These are phyloP conservation scores for Alliaria petiolata DNA, from an alignment of 345 rosid species.

Conservation along the genomic window DNA sequence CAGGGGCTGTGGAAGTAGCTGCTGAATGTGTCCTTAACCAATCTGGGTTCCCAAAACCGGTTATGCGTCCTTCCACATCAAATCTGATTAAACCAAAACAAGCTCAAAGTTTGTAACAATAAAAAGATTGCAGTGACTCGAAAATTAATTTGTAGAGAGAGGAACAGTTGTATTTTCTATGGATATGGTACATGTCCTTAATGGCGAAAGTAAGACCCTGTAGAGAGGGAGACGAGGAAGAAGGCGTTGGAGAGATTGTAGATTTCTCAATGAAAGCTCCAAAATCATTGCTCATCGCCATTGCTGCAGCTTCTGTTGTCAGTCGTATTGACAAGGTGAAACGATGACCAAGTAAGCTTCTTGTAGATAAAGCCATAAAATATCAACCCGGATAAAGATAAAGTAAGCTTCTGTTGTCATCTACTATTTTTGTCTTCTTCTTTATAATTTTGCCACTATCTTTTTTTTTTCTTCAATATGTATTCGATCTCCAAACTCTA, in stretches of 20 bases:
- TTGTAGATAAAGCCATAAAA: conserved; percentile 19
- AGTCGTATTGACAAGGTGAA: neutral
- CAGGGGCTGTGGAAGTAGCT: conserved; percentile 68
- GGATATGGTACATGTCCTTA: conserved; percentile 66
- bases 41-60: conserved; percentile 93
- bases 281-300: conserved; percentile 49
- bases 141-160: no score
- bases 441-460: neutral
- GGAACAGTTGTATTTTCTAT: neutral
- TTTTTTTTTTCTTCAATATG: neutral
- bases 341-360: conserved; percentile 27
- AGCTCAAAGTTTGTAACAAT: neutral
- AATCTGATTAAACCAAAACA: conserved; percentile 44
- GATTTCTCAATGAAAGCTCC: conserved; percentile 89
- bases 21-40: conserved; percentile 81
- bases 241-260: conserved; percentile 42
- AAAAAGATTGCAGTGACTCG: no score
- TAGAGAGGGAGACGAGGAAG: conserved; percentile 50
- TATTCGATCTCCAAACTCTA: neutral
- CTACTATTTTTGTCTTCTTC: conserved; percentile 2
- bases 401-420: no score
- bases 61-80: conserved; percentile 71
- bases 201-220: conserved; percentile 71
- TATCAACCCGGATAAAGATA: conserved; percentile 2
- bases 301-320: conserved; percentile 15